phyloP scores from a whole-genome alignment of 805 yeast genomes.

The Metschnikowia colocasiae region DNA sequence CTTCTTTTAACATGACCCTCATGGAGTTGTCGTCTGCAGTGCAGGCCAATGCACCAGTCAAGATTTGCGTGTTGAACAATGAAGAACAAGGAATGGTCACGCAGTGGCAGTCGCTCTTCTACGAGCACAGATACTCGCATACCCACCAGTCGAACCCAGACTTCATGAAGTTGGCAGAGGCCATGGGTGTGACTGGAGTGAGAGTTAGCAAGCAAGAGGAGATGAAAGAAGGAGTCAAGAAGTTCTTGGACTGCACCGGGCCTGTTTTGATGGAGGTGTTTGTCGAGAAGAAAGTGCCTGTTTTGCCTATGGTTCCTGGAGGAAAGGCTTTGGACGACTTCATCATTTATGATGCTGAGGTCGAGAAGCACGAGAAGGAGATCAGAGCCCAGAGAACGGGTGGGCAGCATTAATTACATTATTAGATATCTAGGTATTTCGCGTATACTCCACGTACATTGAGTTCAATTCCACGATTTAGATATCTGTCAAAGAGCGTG shows the following conservation, averaged over 20 bases:
- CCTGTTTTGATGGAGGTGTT: constrained; percentile 89
- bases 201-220: constrained; percentile 69
- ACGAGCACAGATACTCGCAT: constrained; percentile 96
- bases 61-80: constrained; percentile 84
- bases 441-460: too few relatives aligned
- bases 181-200: constrained; percentile 88
- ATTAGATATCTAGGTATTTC: background rate
- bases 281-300: constrained; percentile 92
- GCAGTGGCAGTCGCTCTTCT: constrained; percentile 97
- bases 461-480: background rate
- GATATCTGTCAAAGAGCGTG: too few relatives aligned
- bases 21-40: constrained; percentile 92
- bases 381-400: constrained; percentile 70
- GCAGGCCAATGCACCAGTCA: constrained; percentile 88
- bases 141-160: constrained; percentile 96
- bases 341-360: constrained; percentile 78
- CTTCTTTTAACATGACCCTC: constrained; percentile 97
- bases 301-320: constrained; percentile 96
- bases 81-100: constrained; percentile 99
- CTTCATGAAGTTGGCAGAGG: constrained; percentile 87
- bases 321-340: constrained; percentile 95
- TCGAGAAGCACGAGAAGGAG: constrained; percentile 65
- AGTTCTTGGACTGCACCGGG: constrained; percentile 70
- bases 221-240: constrained; percentile 42
- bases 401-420: constrained; percentile 51